Evolutionary conservation across 345 rosid genomes (phyloP).

Genomic region (Dovyalis caffra): DNA sequence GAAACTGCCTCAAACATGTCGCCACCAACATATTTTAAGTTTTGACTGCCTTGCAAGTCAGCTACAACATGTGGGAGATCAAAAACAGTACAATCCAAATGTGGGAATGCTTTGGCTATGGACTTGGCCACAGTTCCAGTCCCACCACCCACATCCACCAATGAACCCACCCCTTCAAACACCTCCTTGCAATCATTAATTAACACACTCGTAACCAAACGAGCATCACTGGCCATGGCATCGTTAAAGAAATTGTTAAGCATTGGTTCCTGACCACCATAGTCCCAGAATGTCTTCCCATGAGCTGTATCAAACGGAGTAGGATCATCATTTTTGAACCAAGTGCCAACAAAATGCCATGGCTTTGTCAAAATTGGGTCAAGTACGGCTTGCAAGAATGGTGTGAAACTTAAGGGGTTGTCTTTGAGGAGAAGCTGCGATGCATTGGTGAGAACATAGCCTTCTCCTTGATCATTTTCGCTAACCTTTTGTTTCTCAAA

Average conservation of each 20-base stretch:
- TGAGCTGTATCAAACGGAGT: constrained; percentile 14
- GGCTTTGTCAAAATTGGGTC: too few relatives aligned
- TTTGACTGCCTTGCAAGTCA: too few relatives aligned
- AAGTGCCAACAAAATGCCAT: too few relatives aligned
- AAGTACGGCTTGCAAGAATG: too few relatives aligned
- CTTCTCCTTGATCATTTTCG: constrained; percentile 13
- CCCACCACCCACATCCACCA: constrained; percentile 42
- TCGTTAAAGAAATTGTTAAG: constrained; percentile 15
- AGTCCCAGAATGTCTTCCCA: constrained; percentile 26
- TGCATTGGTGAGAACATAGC: constrained; percentile 21
- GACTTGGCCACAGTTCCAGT: constrained; percentile 27
- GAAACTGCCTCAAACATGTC: too few relatives aligned
- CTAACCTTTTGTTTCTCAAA: not conserved
- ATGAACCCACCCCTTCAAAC: constrained; percentile 25
- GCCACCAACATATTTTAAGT: too few relatives aligned
- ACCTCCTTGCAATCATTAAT: constrained; percentile 8
- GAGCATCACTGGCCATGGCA: constrained; percentile 13
- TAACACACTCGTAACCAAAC: not conserved
- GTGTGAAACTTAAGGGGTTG: too few relatives aligned
- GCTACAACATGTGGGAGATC: too few relatives aligned
- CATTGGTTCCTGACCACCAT: not conserved
- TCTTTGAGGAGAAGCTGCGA: constrained; percentile 19
- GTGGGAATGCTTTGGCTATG: constrained; percentile 22
- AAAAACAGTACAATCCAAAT: constrained; percentile 32
- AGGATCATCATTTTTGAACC: too few relatives aligned